Evolutionary conservation across 1,284 basidiomycete genomes (phyloP), one percentile per base, ranked within the genome.

Genomic region (Dichomitus squalens): DNA sequence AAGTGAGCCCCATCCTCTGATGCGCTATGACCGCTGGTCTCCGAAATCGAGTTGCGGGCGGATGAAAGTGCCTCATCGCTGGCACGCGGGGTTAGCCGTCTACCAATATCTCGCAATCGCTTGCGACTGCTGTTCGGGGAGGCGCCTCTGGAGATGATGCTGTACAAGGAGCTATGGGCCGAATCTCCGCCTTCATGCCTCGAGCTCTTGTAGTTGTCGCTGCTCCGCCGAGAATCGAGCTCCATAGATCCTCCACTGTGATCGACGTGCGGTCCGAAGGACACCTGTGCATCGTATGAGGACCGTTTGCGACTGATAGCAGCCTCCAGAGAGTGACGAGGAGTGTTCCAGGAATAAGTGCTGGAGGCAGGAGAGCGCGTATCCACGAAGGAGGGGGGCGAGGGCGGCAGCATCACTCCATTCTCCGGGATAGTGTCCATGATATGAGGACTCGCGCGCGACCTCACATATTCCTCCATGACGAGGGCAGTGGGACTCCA

Each of bases 401-500:
- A 66, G 1, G 61, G 40, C 11, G 63, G 60, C n/a, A 58, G 43
- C 7, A 58, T 38, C 12, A 67, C 58, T 31, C 67, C 58, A 66
- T 75, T 73, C 67, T 80, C 80, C 40, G 76, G 78, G 46, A 80
- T 79, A 8, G 74, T 78, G 53, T 74, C 75, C 78, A 80, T 81
- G 46, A 67, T 64, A 58, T 75, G 75, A 38, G 68, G 74, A 29
- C 68, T 69, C 11, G 69, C 67, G 36, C 74, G 75, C 1, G 74
- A 69, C 57, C 75, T 76, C n/a, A 78, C 59, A 63, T 82, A 88
- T 66, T 88, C 84, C 68, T 89, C 86, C 59, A 86, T 76, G 11
- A 88, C 81, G 49, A 86, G 72, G 1, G 89, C 88, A 14, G 88
- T 83, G 40, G 90, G 65, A 68, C 85, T 77, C 85, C 87, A 86